These are phyloP conservation scores for Lactarius hatsudake DNA, from an alignment of 768 basidiomycete genomes.

Conservation along the genomic window DNA sequence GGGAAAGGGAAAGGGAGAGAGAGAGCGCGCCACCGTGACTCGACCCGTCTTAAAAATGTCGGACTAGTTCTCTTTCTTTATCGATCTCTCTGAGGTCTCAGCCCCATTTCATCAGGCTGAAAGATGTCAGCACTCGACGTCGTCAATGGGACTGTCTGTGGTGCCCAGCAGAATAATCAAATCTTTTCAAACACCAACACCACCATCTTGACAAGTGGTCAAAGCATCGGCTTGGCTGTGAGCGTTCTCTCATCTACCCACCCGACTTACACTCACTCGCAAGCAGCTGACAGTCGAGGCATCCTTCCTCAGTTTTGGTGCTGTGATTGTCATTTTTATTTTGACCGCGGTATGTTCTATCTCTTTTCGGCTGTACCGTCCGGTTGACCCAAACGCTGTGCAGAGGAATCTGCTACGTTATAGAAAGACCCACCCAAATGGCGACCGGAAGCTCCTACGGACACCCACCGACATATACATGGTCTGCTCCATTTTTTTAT, in stretches of 20 bases:
- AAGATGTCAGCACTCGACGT: neutral
- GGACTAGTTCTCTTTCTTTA: neutral
- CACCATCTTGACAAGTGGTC: conserved; percentile 34
- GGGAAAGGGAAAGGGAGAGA: no score
- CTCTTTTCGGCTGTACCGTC: no score
- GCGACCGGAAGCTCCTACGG: conserved; percentile 32
- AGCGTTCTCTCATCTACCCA: neutral
- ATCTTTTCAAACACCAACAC: neutral
- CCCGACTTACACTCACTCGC: neutral
- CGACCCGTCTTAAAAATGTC: neutral
- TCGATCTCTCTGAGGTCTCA: neutral
- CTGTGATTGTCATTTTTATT: neutral
- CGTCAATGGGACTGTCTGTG: conserved; percentile 1
- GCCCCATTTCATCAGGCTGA: neutral
- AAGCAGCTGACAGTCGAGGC: conserved; percentile 36
- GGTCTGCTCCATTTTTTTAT: conserved; percentile 29
- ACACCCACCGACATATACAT: conserved; percentile 43
- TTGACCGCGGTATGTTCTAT: conserved; percentile 11
- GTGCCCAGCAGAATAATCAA: neutral
- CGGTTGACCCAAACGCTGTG: neutral
- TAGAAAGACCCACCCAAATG: neutral
- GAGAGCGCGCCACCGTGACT: neutral
- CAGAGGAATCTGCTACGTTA: conserved; percentile 5
- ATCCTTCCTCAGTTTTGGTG: conserved; percentile 21
- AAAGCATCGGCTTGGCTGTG: conserved; percentile 40